A percentile compares a stretch with the other conserved stretches of the same genome.
Evolutionary conservation across 176 grass and related monocot species (phyloP).

Genomic region (Secale cereale): DNA sequence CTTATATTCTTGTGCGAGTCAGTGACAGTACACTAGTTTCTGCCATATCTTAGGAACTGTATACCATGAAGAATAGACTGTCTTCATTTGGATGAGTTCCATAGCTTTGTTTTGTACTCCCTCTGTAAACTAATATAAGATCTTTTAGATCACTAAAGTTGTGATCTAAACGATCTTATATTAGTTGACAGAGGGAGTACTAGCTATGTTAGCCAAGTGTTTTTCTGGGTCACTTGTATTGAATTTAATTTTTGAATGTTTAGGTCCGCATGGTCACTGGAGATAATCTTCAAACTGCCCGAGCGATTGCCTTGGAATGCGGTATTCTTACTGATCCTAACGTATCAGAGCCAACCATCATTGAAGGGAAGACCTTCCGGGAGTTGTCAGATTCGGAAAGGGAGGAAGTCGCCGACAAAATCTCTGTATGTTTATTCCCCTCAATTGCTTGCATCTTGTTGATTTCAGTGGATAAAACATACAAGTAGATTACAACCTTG

Average conservation of each 20-base stretch:
- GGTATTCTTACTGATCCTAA: slow-evolving; percentile 85
- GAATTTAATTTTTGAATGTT: slow-evolving; percentile 13
- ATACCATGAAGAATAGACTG: neutral
- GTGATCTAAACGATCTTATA: too few relatives aligned
- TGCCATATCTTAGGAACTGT: neutral
- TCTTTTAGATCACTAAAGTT: too few relatives aligned
- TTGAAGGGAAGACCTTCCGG: slow-evolving; percentile 80
- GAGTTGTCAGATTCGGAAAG: slow-evolving; percentile 55
- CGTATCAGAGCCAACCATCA: slow-evolving; percentile 58
- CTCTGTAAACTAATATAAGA: too few relatives aligned
- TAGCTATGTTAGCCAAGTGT: neutral
- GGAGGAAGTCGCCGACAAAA: slow-evolving; percentile 65
- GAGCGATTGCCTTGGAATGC: slow-evolving; percentile 93
- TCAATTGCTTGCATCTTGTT: slow-evolving; percentile 3
- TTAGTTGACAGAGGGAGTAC: too few relatives aligned
- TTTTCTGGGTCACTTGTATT: neutral
- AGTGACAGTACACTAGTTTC: neutral
- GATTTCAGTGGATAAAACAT: neutral
- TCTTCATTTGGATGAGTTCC: neutral
- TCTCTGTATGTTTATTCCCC: slow-evolving; percentile 58
- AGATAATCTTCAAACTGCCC: slow-evolving; percentile 92
- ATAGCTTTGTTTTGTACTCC: neutral
- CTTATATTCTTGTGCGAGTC: neutral
- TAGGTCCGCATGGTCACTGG: slow-evolving; percentile 97
- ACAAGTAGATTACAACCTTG: neutral